Base-by-base conservation (phyloP, 139 green algal genomes). In the Volvox reticuliferus region DNA sequence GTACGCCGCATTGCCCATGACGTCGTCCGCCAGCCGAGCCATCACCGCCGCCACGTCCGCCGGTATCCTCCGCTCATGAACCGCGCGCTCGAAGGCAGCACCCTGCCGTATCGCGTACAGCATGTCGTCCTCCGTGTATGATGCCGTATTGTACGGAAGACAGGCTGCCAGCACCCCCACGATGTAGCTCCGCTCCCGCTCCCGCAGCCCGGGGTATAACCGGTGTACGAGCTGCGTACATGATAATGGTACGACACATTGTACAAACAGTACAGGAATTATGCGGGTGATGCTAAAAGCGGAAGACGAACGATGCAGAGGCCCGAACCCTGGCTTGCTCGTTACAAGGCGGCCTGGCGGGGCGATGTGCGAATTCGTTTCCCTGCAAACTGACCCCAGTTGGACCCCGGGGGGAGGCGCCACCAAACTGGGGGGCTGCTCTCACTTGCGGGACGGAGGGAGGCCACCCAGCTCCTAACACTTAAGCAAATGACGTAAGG, bases 41-140 rank as follows among this genome's bases (percentile, higher is more conserved):
- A 69, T 69, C 55, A 76, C 26, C 55, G 73, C 71, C 30, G 73
- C 73, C 50, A 90, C 50, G 30, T 90, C 86, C 0, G 2, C n/a
- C 33, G 86, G 86, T 44, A 83, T 50, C 20, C 73, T 73, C 30
- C 73, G 71, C 50, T 83, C 86, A 24, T 17, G 19, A 35, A 83
- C 71, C 20, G 50, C 44, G 0, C 79, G 55, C 92, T 94, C 92
- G 19, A 92, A 44, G 30, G 68, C 79, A 24, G 92, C 88, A 28
- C 68, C 92, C 36, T 92, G 79, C 28, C 86, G 84, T 21, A 93
- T 21, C 1, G 63, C 85, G 12, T 61, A 83, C n/a, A 62, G 32
- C 44, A 92, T 63, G 71, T 94, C 92, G 26, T 92, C 91, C 87
- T 92, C 83, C 18, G 87, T 79, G 88, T 85, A 89, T 19, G 89